Base-by-base conservation (phyloP, 306 rosid species). In the Arachis hypogaea region DNA sequence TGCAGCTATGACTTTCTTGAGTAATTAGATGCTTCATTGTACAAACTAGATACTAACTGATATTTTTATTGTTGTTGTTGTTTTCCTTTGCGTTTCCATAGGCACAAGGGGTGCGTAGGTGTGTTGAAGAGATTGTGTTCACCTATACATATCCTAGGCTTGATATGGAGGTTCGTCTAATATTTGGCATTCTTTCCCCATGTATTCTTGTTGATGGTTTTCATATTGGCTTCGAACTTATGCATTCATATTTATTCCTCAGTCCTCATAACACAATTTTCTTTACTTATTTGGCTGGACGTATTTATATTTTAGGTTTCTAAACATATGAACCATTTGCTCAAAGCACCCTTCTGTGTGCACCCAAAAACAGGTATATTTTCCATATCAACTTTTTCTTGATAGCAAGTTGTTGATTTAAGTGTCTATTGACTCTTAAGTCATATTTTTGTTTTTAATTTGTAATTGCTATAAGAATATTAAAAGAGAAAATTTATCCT, bases 101-200 rank as follows among this genome's bases (percentile, higher is more conserved):
- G 92, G 78, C 72, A 72, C 92, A 77, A 74, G 97, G 91, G 41
- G 70, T 85, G 80, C 88, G 90, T 10, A 83, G 86, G 68, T 86
- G 92, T 1, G 84, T 93, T 54, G 96, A 91, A 80, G 98, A 93
- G 86, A 89, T 93, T 62, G 94, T 91, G 62, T 93, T 93, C 82
- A 89, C 79, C 76, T 88, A 71, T 84, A 88, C 97, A 72, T 93
- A 88, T 74, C 98, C 97, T 44, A 80, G 98, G 82, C 97, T 93
- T 40, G 97, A 93, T 71, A 88, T 86, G 94, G 97, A 89, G 98
- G 98, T 91, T 62, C 45, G 84, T 68, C 66, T 47, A 58, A 44
- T 50, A 40, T 14, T 66, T 63, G 68, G 5, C 11, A 30, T 56
- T 2, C 7, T 66, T 59, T 54, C 28, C 68, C 54, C 22, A 45